Evolutionary conservation across 371 early-diverging fungal genomes (phyloP), one percentile per base, ranked within the genome.

Genomic region (Saksenaea vasiformis): DNA sequence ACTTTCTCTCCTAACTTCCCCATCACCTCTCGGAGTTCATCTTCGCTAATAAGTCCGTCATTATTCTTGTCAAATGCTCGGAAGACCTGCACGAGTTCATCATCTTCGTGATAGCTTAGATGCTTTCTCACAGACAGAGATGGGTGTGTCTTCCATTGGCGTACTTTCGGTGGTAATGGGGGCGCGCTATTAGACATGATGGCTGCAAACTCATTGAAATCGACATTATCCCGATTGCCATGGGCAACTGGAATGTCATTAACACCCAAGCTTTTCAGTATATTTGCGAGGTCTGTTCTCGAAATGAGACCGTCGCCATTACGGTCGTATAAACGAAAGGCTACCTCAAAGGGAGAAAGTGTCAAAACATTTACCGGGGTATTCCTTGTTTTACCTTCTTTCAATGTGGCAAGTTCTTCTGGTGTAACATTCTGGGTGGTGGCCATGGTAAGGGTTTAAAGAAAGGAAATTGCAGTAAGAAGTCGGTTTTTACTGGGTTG

Each of bases 1-100:
- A 92, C 61, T 38, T 81, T 74, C 57, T 91, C 89, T 24, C 88
- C 89, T 3, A 92, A 75, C 61, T 89, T 85, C 11, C 73, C 68
- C 19, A 90, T 87, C 17, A 91, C 87, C 13, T 89, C 73, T 55
- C 83, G 75, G 24, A 91, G 66, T 56, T 91, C 89, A 58, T 85
- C 79, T 28, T 87, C 67, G 7, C 85, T 78, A 39, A 92, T 91
- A 17, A 74, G 73, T 28, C 90, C 91, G 27, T 86, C 90, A 24
- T 79, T 78, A 61, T 90, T 87, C 58, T 84, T 85, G 62, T 91
- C 92, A 69, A 91, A 90, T 8, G 89, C 73, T 15, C 78, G 71
- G 73, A 91, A 92, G 5, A 87, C 82, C 44, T 87, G 86, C 10
- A 78, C 68, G 17, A 90, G 79, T 61, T 90, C 89, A 24, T 87